Conservation (phyloP, 2,329 filamentous ascomycete species). For the Pseudogymnoascus destructans region DNA sequence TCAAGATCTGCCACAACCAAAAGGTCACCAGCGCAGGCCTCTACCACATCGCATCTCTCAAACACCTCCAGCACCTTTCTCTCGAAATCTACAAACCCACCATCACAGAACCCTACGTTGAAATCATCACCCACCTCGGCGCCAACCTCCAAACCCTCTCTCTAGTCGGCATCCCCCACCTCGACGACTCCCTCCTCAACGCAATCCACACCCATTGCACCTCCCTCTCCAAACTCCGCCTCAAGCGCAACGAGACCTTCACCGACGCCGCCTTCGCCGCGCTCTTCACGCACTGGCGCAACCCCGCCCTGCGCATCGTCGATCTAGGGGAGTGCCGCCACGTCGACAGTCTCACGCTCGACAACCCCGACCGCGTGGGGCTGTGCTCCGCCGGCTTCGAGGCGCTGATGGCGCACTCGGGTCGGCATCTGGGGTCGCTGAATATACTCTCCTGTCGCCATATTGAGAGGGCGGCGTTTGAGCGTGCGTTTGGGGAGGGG, state of each 20-base stretch:
- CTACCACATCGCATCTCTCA: constrained; percentile 46
- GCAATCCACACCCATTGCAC: constrained; percentile 58
- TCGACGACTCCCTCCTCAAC: constrained; percentile 57
- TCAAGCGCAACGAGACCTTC: constrained; percentile 63
- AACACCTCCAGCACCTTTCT: constrained; percentile 59
- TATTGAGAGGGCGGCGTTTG: constrained; percentile 59
- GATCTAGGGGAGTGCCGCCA: constrained; percentile 70
- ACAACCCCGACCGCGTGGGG: constrained; percentile 53
- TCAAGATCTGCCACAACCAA: constrained; percentile 76
- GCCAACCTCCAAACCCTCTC: constrained; percentile 62
- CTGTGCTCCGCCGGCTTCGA: constrained; percentile 64
- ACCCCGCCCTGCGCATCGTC: constrained; percentile 54
- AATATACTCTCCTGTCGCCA: constrained; percentile 79
- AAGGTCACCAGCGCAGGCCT: constrained; percentile 55
- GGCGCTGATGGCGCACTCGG: constrained; percentile 76
- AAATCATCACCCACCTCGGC: constrained; percentile 51
- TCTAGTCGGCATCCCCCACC: constrained; percentile 51
- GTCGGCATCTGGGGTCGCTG: constrained; percentile 47
- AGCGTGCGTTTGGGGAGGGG: constrained; percentile 47
- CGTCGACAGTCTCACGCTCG: constrained; percentile 54
- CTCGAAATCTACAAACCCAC: constrained; percentile 49
- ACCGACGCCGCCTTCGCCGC: constrained; percentile 60
- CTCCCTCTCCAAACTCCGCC: constrained; percentile 60
- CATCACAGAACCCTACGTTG: constrained; percentile 43
- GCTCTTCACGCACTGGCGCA: constrained; percentile 66